Conservation (phyloP, 352 stramenopile genomes). For the Phytophthora hybrid region DNA sequence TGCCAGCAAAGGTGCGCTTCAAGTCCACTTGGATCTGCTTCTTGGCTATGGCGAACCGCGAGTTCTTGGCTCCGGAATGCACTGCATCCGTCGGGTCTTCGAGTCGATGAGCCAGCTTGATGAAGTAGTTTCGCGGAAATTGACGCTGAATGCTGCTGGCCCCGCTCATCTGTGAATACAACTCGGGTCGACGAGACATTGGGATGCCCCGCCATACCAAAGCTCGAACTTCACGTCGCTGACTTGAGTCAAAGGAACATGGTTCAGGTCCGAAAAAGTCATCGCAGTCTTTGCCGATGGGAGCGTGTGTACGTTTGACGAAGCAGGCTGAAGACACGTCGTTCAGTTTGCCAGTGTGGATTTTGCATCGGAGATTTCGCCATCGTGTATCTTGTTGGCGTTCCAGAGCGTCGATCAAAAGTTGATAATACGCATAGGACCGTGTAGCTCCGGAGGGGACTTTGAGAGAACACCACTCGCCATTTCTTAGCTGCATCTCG, state of each 20-base stretch:
- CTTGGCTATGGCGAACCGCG: slow-evolving; percentile 46
- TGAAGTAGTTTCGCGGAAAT: slow-evolving; percentile 48
- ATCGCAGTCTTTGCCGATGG: neutral
- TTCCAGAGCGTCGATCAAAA: slow-evolving; percentile 52
- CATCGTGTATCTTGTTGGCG: slow-evolving; percentile 52
- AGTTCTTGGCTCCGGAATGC: slow-evolving; percentile 19
- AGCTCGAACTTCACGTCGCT: slow-evolving; percentile 22
- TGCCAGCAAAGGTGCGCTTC: slow-evolving; percentile 72
- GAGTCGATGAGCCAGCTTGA: slow-evolving; percentile 28
- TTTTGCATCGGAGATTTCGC: slow-evolving; percentile 27
- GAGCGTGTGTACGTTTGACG: neutral
- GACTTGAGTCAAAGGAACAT: slow-evolving; percentile 10
- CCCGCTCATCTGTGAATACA: slow-evolving; percentile 65
- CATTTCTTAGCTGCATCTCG: slow-evolving; percentile 34
- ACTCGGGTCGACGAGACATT: slow-evolving; percentile 38
- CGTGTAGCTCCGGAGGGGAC: slow-evolving; percentile 12
- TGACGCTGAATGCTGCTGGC: slow-evolving; percentile 27
- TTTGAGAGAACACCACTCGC: slow-evolving; percentile 26
- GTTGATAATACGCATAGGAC: slow-evolving; percentile 60
- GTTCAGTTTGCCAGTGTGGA: neutral
- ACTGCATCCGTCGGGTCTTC: slow-evolving; percentile 35
- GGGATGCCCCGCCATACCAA: slow-evolving; percentile 69
- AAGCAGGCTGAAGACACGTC: neutral
- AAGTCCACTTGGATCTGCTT: slow-evolving; percentile 74
- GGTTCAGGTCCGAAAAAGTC: neutral